phyloP scores from a whole-genome alignment of 2,329 filamentous ascomycete genomes.

The Tothia fuscella region DNA sequence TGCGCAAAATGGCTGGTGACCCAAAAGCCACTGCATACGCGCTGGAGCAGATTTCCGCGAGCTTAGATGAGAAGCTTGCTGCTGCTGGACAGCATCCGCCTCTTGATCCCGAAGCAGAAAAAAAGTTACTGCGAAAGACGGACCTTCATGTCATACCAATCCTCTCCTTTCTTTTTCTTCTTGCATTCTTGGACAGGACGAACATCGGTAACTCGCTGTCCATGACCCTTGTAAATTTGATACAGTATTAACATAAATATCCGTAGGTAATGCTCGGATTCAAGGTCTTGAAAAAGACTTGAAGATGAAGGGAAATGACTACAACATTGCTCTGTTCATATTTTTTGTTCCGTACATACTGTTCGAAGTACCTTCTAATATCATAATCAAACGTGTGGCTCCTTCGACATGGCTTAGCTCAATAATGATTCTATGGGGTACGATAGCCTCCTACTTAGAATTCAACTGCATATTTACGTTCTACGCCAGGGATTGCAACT shows the following conservation, averaged over 20 bases:
- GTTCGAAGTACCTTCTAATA: conserved; percentile 22
- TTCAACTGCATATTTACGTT: background rate
- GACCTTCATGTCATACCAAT: conserved; percentile 38
- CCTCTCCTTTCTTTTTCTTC: conserved; percentile 33
- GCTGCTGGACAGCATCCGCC: background rate
- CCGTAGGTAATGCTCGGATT: conserved; percentile 28
- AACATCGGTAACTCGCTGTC: conserved; percentile 22
- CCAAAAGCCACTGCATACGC: too few relatives aligned
- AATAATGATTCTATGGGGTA: conserved; percentile 28
- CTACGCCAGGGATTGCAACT: conserved; percentile 19
- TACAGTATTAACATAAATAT: conserved; percentile 4
- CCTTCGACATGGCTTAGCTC: conserved; percentile 28
- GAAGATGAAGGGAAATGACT: conserved; percentile 24
- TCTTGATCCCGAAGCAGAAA: conserved; percentile 24
- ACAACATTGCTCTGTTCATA: conserved; percentile 27
- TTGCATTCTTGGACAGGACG: conserved; percentile 35
- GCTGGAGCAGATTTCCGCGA: too few relatives aligned
- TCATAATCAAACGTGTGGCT: conserved; percentile 27
- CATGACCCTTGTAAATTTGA: background rate
- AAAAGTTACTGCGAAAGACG: conserved; percentile 35
- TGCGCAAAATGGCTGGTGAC: too few relatives aligned
- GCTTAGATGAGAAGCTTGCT: background rate
- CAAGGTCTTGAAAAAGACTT: conserved; percentile 28
- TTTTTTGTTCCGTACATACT: conserved; percentile 23
- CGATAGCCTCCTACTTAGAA: background rate